phyloP scores from a whole-genome alignment of 768 basidiomycete genomes.

The Russula olivacea region DNA sequence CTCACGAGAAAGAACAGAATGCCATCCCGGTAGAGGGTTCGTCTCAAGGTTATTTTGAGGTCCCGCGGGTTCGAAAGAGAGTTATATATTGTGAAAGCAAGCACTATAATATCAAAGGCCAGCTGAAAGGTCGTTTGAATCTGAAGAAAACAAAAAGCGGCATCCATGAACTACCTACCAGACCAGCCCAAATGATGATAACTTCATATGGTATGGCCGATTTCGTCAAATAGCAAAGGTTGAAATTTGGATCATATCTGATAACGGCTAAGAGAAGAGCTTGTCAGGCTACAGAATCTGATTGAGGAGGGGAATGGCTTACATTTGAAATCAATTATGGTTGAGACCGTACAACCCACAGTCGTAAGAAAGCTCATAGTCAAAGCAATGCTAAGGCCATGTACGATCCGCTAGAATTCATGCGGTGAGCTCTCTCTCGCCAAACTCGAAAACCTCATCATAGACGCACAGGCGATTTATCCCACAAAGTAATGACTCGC shows the following conservation, averaged over 20 bases:
- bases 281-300: not conserved
- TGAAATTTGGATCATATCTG: conserved; percentile 23
- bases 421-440: not conserved
- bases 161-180: conserved; percentile 28
- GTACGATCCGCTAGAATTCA: conserved; percentile 22
- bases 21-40: conserved; percentile 34
- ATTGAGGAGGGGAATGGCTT: not conserved
- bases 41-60: conserved; percentile 28
- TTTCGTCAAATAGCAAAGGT: conserved; percentile 31
- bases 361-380: conserved; percentile 30
- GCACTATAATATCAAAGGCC: conserved; percentile 34
- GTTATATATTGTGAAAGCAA: conserved; percentile 33
- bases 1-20: conserved; percentile 35
- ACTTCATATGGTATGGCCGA: conserved; percentile 25
- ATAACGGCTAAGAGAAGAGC: conserved; percentile 27
- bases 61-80: conserved; percentile 34
- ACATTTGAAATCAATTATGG: not conserved
- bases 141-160: not conserved
- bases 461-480: conserved; percentile 30
- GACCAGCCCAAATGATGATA: conserved; percentile 31
- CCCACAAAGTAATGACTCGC: conserved; percentile 36
- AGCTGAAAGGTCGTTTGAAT: conserved; percentile 27
- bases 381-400: conserved; percentile 28
- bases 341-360: conserved; percentile 25
- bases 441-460: not conserved